Base-by-base conservation (phyloP, 495 filamentous ascomycete genomes). In the Xylaria scruposa region DNA sequence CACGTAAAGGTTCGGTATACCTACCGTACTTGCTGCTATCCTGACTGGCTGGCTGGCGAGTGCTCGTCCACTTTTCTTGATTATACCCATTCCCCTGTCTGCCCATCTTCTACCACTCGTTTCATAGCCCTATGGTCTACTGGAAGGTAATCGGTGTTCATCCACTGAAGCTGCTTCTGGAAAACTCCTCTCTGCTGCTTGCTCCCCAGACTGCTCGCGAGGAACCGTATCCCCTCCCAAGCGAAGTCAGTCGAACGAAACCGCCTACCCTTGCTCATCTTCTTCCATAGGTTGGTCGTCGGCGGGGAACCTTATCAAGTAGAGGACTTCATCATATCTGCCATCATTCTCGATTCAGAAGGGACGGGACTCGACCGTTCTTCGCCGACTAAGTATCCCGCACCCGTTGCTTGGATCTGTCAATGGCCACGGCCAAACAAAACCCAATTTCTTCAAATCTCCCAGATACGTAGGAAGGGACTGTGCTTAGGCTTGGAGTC, bases 361-460 rank as follows among this genome's bases (percentile, higher is more conserved):
- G 13, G 38, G 21, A 17, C 19, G 31, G 24, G 2, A 33, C 53
- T 24, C 4, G 19, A 17, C 19, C 4, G 3, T 61, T 8, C 24
- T 10, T 12, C 33, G 40, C 19, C n/a, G 24, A 59, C 47, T n/a
- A 61, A 61, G 54, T 47, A 3, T 24, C 54, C 53, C 40, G 40
- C 12, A 49, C 26, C 54, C 26, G 40, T 17, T 29, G 15, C 46
- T 31, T n/a, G 70, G 40, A 61, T 53, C 56, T 67, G 64, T 68
- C 62, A 72, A 72, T 72, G 70, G 64, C 70, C 70, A 67, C 70
- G 62, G 70, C 70, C 64, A 62, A 42, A 72, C 54, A 63, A 62
- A 24, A 60, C 31, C 64, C 68, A 33, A 53, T 61, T 64, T 68
- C 44, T 36, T 42, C 38, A 66, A 65, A 9, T 29, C 60, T 68